These are phyloP conservation scores for Lophiostoma macrostomum DNA, from an alignment of 495 filamentous ascomycete genomes.

Conservation along the genomic window DNA sequence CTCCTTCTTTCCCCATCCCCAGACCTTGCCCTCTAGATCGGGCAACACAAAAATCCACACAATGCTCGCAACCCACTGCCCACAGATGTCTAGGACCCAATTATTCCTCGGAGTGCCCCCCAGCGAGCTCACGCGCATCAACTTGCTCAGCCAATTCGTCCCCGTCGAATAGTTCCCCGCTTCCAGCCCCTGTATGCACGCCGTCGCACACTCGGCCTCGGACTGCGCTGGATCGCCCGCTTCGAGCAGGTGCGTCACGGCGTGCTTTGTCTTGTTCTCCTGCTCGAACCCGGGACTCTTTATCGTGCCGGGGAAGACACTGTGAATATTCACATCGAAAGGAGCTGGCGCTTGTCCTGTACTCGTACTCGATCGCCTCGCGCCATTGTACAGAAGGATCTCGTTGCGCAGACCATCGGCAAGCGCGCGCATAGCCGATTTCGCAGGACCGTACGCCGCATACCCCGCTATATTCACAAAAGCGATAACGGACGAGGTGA, in stretches of 20 bases:
- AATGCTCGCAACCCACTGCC: slow-evolving; percentile 54
- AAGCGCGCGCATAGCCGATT: slow-evolving; percentile 79
- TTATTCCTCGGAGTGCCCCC: slow-evolving; percentile 59
- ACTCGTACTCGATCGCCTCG: slow-evolving; percentile 48
- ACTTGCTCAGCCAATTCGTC: slow-evolving; percentile 62
- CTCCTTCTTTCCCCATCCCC: slow-evolving; percentile 56
- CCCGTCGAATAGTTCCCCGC: slow-evolving; percentile 73
- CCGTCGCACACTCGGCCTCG: slow-evolving; percentile 69
- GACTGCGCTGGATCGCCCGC: slow-evolving; percentile 75
- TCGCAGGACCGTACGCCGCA: slow-evolving; percentile 76
- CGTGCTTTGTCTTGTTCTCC: slow-evolving; percentile 80
- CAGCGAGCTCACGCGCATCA: slow-evolving; percentile 62
- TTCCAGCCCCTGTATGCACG: slow-evolving; percentile 72
- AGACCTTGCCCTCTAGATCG: slow-evolving; percentile 59
- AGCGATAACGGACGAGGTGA: slow-evolving; percentile 75
- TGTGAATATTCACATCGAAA: slow-evolving; percentile 71
- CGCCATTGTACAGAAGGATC: slow-evolving; percentile 73
- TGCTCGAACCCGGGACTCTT: slow-evolving; percentile 67
- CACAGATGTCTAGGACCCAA: slow-evolving; percentile 59
- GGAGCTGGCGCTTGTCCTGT: slow-evolving; percentile 38
- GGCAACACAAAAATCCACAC: slow-evolving; percentile 60
- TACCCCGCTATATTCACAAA: slow-evolving; percentile 83
- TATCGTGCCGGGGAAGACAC: slow-evolving; percentile 84
- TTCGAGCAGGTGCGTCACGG: slow-evolving; percentile 76
- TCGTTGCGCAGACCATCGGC: slow-evolving; percentile 82